Base-by-base conservation (phyloP, 257 asterid species). In the Scutellaria baicalensis region DNA sequence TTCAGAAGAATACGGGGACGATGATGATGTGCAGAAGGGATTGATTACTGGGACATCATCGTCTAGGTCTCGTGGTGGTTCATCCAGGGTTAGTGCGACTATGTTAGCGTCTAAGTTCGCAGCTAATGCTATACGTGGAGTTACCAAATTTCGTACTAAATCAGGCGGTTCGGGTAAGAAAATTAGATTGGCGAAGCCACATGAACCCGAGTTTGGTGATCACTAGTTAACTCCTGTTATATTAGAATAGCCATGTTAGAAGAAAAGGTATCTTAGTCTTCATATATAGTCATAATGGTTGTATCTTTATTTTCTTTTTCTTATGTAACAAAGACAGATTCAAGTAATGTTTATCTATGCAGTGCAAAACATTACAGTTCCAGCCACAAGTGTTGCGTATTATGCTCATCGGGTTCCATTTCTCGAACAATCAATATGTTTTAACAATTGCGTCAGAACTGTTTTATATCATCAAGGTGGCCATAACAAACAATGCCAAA, bases 101-200 rank as follows among this genome's bases (percentile, higher is more conserved):
- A 75, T 85, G 85, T 49, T 84, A 11, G 96, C 92, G 2, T 89
- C 96, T 2, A 79, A 79, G 63, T 91, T 91, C 54, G 96, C 96
- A 8, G 92, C 90, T 5, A 89, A 89, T 68, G 96, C 94, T 6
- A 13, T 89, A 43, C 89, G 89, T 21, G 89, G 96, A n/a, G 86
- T 90, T 45, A 82, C 76, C 6, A 84, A 80, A 78, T 60, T 69
- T 64, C 92, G 89, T 6, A 80, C 72, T 0, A 74, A 43, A 64
- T 50, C 79, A 4, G 73, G 71, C 44, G 72, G 59, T 47, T 58
- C 83, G 17, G 62, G 59, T 7, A 68, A 48, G 60, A 51, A 71
- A 62, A 68, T 82, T 56, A 70, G 74, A 55, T 59, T 80, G 62
- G 83, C 75, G 0, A 89, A 83, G 69, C 97, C 96, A 2, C 81